phyloP scores from a whole-genome alignment of 2,329 filamentous ascomycete species.

The Talaromyces marneffei region DNA sequence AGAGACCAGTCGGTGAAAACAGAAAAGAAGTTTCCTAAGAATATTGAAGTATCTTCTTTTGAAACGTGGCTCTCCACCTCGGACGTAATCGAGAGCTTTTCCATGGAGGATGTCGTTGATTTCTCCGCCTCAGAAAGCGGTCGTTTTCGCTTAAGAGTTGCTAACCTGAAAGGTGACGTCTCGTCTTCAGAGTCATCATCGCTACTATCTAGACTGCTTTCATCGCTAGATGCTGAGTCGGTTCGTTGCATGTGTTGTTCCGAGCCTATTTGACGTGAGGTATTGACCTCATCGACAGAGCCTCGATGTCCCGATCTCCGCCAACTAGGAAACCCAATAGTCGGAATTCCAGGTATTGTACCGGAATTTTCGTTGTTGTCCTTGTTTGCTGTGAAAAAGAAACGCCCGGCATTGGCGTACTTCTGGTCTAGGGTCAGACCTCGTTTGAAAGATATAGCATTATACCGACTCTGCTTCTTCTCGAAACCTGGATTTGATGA shows the following conservation, averaged over 20 bases:
- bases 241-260: conserved; percentile 13
- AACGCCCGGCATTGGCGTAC: conserved; percentile 47
- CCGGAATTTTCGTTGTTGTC: background rate
- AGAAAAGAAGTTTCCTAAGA: conserved; percentile 36
- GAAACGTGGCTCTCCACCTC: conserved; percentile 18
- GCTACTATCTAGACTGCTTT: conserved; percentile 18
- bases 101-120: conserved; percentile 26
- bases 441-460: conserved; percentile 47
- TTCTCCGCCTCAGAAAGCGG: conserved; percentile 27
- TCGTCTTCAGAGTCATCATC: conserved; percentile 19
- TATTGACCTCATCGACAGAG: background rate
- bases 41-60: conserved; percentile 29
- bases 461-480: conserved; percentile 41
- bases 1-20: conserved; percentile 37
- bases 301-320: background rate
- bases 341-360: conserved; percentile 27
- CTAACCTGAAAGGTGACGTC: conserved; percentile 18
- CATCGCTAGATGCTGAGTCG: conserved; percentile 27
- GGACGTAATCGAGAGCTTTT: conserved; percentile 19
- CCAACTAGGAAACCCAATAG: conserved; percentile 30
- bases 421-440: conserved; percentile 47
- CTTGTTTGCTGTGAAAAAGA: conserved; percentile 29
- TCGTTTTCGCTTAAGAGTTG: conserved; percentile 32
- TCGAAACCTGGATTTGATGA: conserved; percentile 17
- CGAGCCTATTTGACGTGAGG: background rate